These are phyloP conservation scores for Camellia granthamiana DNA, from an alignment of 148 eudicot genomes.

Conservation along the genomic window DNA sequence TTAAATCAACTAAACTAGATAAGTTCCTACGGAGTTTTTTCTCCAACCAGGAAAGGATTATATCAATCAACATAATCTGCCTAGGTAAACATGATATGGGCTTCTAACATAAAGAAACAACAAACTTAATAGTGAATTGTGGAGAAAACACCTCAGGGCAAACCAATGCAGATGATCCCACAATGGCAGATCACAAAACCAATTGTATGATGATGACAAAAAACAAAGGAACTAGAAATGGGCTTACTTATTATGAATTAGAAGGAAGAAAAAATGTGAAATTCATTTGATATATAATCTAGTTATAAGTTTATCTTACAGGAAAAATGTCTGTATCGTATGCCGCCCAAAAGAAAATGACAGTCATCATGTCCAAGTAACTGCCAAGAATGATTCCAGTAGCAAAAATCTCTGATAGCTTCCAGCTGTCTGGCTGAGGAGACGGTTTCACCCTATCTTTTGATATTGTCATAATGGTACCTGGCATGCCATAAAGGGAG, in stretches of 20 bases:
- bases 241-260: background rate
- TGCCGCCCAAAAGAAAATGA: slow-evolving; percentile 40
- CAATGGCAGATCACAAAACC: background rate
- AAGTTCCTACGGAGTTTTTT: too few species aligned
- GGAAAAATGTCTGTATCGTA: slow-evolving; percentile 34
- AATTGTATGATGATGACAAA: background rate
- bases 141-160: background rate
- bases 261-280: background rate
- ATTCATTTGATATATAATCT: background rate
- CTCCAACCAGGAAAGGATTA: too few species aligned
- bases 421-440: slow-evolving; percentile 52
- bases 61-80: too few species aligned
- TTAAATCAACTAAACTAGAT: too few species aligned
- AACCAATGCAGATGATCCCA: background rate
- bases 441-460: slow-evolving; percentile 56
- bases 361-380: slow-evolving; percentile 46
- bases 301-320: slow-evolving; percentile 15
- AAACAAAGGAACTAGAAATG: background rate
- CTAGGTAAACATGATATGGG: too few species aligned
- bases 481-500: slow-evolving; percentile 14
- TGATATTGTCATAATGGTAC: slow-evolving; percentile 54
- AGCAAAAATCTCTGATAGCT: slow-evolving; percentile 49
- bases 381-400: slow-evolving; percentile 47
- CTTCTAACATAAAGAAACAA: too few species aligned
- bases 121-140: too few species aligned